Conservation (phyloP, 2,329 filamentous ascomycete genomes). For the Neopestalotiopsis sp. region DNA sequence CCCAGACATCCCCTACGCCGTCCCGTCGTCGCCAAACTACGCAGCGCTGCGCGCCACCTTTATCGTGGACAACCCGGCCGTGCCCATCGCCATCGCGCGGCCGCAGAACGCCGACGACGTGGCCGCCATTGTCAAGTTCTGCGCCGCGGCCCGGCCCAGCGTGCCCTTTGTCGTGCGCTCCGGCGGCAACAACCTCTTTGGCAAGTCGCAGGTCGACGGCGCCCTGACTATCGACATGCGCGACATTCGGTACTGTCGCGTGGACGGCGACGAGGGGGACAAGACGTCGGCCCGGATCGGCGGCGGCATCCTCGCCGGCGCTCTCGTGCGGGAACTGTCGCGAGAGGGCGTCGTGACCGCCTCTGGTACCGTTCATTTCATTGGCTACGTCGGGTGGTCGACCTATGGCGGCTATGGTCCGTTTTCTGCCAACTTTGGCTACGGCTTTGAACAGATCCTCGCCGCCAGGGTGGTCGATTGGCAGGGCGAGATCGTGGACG, state of each 20-base stretch:
- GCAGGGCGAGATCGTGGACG: slow-evolving; percentile 41
- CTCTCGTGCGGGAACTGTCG: neutral
- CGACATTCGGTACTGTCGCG: neutral
- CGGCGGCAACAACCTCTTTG: neutral
- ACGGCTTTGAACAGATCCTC: slow-evolving; percentile 43
- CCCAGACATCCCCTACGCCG: neutral
- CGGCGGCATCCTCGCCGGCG: neutral
- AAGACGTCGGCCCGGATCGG: neutral
- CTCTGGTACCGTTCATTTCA: slow-evolving; percentile 27
- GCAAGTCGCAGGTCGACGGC: neutral
- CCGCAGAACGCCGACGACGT: slow-evolving; percentile 6
- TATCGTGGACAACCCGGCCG: slow-evolving; percentile 1
- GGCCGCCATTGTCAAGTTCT: neutral
- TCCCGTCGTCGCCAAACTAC: neutral
- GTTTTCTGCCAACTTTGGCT: slow-evolving; percentile 35
- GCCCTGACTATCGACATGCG: slow-evolving; percentile 4
- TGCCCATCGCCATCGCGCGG: slow-evolving; percentile 1
- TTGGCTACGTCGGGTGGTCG: slow-evolving; percentile 41
- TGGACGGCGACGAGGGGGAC: neutral
- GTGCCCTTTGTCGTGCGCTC: neutral
- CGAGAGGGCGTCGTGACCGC: neutral
- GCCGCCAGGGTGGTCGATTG: slow-evolving; percentile 43
- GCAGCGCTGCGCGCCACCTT: neutral
- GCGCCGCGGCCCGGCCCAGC: too few species aligned
- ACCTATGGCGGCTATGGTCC: slow-evolving; percentile 40